These are phyloP conservation scores for Heritiera littoralis DNA, from an alignment of 345 rosid species.

Conservation along the genomic window DNA sequence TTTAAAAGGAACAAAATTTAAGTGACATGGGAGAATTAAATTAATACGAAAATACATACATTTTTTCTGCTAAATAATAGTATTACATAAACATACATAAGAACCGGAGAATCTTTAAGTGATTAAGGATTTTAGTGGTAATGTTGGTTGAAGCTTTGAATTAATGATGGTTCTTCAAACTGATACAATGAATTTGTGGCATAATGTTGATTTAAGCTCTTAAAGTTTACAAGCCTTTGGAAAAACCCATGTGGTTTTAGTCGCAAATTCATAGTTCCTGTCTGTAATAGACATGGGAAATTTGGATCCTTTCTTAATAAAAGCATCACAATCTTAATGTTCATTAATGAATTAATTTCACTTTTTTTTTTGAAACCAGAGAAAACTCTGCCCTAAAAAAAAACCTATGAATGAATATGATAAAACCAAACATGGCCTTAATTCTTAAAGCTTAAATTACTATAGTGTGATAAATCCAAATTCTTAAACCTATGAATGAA, in stretches of 20 bases:
- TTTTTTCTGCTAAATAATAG: neutral
- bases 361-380: too few species aligned
- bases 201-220: neutral
- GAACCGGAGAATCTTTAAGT: neutral
- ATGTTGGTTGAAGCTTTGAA: neutral
- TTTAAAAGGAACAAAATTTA: too few species aligned
- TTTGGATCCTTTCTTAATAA: neutral
- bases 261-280: neutral
- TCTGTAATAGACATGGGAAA: neutral
- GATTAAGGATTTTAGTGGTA: constrained; percentile 6
- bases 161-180: constrained; percentile 7
- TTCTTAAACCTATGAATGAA: too few species aligned
- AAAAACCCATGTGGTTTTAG: neutral
- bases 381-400: neutral
- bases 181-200: constrained; percentile 10
- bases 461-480: too few species aligned
- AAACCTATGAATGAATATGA: neutral
- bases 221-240: neutral
- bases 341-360: neutral
- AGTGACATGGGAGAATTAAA: too few species aligned
- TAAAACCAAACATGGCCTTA: neutral
- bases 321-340: neutral
- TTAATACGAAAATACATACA: too few species aligned
- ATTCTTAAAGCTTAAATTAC: neutral
- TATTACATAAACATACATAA: neutral